These are phyloP conservation scores for Pseudozyma flocculosa DNA, from an alignment of 1,284 basidiomycete genomes.

Conservation along the genomic window DNA sequence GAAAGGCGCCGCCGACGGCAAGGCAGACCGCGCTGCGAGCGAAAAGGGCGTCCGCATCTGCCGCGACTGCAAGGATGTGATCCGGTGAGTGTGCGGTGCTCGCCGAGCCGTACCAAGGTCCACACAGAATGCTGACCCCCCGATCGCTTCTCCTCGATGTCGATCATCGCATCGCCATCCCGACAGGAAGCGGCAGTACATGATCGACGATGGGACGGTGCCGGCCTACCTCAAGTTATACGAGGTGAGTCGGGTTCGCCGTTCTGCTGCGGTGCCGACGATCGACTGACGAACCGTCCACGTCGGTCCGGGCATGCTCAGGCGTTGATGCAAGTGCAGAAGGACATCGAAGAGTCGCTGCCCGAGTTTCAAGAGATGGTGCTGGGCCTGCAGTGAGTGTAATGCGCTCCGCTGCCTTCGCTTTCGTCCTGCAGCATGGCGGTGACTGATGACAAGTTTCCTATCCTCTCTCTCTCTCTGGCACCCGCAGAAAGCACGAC, in stretches of 20 bases:
- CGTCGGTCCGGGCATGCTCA: too few relatives aligned
- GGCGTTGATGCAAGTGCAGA: conserved; percentile 72
- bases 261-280: too few relatives aligned
- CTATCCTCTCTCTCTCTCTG: too few relatives aligned
- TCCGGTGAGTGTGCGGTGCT: conserved; percentile 66
- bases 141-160: too few relatives aligned
- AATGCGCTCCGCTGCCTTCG: too few relatives aligned
- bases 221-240: conserved; percentile 62
- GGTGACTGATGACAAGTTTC: too few relatives aligned
- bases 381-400: conserved; percentile 63
- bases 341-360: conserved; percentile 70
- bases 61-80: conserved; percentile 72
- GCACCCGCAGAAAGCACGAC: conserved; percentile 32
- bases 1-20: not conserved
- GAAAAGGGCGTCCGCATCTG: conserved; percentile 66
- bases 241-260: conserved; percentile 60
- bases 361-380: conserved; percentile 73
- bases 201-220: conserved; percentile 67
- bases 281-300: too few relatives aligned
- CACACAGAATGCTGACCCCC: conserved; percentile 3
- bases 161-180: too few relatives aligned
- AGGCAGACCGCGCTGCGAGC: conserved; percentile 4
- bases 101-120: too few relatives aligned
- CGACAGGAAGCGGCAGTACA: conserved; percentile 71
- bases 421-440: too few relatives aligned